Conservation (phyloP, 257 asterid genomes). For the Echites panduratus region DNA sequence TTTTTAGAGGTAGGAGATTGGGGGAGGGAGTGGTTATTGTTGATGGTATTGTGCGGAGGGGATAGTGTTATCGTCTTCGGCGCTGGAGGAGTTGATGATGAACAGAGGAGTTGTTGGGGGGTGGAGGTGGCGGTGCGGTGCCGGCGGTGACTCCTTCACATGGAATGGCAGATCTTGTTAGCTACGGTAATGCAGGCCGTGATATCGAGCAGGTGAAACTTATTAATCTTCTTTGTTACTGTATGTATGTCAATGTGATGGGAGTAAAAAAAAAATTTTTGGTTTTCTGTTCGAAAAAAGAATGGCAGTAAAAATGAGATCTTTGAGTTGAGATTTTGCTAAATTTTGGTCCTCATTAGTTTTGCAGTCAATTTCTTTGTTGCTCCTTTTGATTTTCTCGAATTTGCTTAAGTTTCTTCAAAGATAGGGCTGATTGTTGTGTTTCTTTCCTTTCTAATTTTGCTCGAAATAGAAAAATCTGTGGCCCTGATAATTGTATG, state of each 20-base stretch:
- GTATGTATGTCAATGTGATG: not conserved
- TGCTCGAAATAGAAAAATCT: not conserved
- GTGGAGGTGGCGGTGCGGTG: conserved; percentile 65
- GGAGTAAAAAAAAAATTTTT: not conserved
- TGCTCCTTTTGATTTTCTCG: not conserved
- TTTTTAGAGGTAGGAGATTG: conserved; percentile 2
- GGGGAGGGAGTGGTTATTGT: conserved; percentile 35
- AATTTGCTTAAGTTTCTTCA: not conserved
- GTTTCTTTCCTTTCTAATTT: not conserved
- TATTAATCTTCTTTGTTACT: conserved; percentile 16
- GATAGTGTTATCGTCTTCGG: conserved; percentile 35
- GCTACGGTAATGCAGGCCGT: conserved; percentile 73
- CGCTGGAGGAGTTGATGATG: conserved; percentile 63
- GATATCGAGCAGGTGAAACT: conserved; percentile 70
- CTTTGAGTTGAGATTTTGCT: not conserved
- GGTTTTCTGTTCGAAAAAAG: not conserved
- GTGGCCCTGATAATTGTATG: not conserved
- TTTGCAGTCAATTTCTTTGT: not conserved
- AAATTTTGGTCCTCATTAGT: not conserved
- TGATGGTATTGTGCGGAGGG: conserved; percentile 64
- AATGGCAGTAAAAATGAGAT: not conserved
- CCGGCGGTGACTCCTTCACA: conserved; percentile 66
- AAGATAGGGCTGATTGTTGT: not conserved
- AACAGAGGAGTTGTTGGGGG: conserved; percentile 50
- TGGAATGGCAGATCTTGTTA: conserved; percentile 99